Evolutionary conservation across 805 yeast genomes (phyloP), one percentile per base, ranked within the genome.

Genomic region (Diddensiella transvaalensis): DNA sequence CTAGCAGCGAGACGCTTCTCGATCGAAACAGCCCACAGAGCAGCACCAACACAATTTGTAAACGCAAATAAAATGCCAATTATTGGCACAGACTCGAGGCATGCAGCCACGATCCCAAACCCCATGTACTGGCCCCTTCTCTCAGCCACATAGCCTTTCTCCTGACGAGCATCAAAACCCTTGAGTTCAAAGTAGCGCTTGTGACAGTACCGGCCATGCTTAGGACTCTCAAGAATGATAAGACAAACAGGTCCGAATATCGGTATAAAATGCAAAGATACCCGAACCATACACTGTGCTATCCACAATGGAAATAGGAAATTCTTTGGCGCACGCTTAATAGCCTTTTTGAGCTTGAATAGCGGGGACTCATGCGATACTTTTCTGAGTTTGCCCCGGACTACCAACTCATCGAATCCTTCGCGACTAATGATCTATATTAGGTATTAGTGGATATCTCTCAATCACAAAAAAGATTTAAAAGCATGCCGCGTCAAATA

Each of bases 201-300:
- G 46, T 81, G 86, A 30, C 77, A 71, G 39, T 68, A 66, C 47
- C 71, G 66, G 0, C 83, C 87, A 30, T 75, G 74, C 18, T 75
- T 63, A 0, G 85, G 78, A 0, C 86, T 81, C 46, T 74, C 76
- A 3, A 79, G 47, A 2, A 77, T 46, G 11, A 80, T 64, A 8
- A 78, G 73, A 5, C 79, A 22, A 3, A 75, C n/a, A 0, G 86
- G 85, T 0, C 89, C 89, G 3, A 78, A 17, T 4, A 81, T 32
- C 0, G 89, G 89, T 11, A 83, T 68, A 45, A 72, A 62, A 24
- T 75, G 73, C 10, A 82, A 58, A 0, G 69, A 13, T 15, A 77
- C 55, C 18, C 71, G 62, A 0, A 69, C 13, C 0, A 72, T 1
- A 2, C 72, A 67, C 46, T 73, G 68, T 4, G 64, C 15, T 0